A percentile compares a stretch with the other conserved stretches of the same genome.
phyloP scores from a whole-genome alignment of 768 basidiomycete genomes.

The Tulasnella sp. region DNA sequence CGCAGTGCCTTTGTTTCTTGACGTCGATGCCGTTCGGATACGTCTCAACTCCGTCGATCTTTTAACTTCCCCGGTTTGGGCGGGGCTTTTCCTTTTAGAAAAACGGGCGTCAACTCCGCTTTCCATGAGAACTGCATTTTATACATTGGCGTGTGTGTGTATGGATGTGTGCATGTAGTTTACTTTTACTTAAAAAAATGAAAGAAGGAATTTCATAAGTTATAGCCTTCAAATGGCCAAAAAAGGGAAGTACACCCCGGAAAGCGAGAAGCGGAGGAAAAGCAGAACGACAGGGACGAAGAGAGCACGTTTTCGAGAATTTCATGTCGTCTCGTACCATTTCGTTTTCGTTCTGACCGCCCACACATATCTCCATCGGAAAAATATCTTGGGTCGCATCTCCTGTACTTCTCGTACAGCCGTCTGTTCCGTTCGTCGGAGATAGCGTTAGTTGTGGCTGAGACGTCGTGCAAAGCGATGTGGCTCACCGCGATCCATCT shows the following conservation, averaged over 20 bases:
- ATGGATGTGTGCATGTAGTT: too few species aligned
- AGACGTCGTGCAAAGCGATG: neutral
- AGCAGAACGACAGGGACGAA: neutral
- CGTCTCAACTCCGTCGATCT: neutral
- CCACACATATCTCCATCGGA: constrained; percentile 26
- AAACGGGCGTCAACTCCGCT: neutral
- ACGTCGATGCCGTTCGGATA: neutral
- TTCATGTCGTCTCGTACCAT: constrained; percentile 13
- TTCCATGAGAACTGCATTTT: neutral
- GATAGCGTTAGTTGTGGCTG: neutral
- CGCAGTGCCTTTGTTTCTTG: neutral
- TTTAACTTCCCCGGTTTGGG: neutral
- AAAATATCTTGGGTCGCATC: constrained; percentile 18
- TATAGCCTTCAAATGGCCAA: neutral
- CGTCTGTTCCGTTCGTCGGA: neutral
- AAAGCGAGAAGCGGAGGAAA: neutral
- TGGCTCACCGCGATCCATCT: constrained; percentile 20
- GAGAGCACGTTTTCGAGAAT: neutral
- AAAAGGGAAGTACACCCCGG: neutral
- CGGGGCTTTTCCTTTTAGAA: neutral
- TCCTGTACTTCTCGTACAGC: constrained; percentile 20
- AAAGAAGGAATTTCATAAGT: neutral
- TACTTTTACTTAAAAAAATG: neutral
- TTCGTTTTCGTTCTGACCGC: constrained; percentile 6
- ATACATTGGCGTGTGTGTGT: neutral